phyloP scores from a whole-genome alignment of 176 grass and related monocot genomes.

The Tuctoria greenei region DNA sequence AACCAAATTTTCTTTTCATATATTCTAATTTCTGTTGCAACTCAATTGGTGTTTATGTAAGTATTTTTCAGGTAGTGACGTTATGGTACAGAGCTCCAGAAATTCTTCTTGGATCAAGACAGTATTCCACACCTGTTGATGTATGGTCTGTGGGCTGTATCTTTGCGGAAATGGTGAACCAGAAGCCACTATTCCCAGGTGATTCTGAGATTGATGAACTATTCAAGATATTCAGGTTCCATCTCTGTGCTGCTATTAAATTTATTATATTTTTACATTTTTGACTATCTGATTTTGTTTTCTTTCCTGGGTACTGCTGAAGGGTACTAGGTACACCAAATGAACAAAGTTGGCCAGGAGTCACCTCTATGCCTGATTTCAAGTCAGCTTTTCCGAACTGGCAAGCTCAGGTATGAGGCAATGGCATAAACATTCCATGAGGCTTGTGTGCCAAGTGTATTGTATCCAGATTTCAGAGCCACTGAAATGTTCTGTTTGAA shows the following conservation, averaged over 20 bases:
- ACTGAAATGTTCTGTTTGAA: conserved; percentile 26
- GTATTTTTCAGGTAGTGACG: conserved; percentile 80
- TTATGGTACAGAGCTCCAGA: conserved; percentile 97
- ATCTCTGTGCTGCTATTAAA: conserved; percentile 1
- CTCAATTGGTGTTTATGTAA: conserved; percentile 34
- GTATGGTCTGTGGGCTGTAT: conserved; percentile 97
- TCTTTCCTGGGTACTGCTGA: conserved; percentile 4
- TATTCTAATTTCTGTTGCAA: conserved; percentile 7
- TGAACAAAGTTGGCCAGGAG: conserved; percentile 92
- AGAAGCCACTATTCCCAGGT: conserved; percentile 81
- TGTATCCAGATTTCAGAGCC: background rate
- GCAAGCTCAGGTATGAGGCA: conserved; percentile 58
- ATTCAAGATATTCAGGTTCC: conserved; percentile 95
- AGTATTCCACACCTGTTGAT: conserved; percentile 95
- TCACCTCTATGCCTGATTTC: conserved; percentile 74
- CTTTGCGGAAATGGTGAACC: conserved; percentile 98
- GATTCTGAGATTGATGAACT: conserved; percentile 95
- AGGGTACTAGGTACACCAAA: conserved; percentile 87
- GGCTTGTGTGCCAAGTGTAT: background rate
- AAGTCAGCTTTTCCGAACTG: conserved; percentile 94
- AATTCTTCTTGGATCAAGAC: conserved; percentile 79
- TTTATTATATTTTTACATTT: conserved; percentile 19
- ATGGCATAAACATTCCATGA: conserved; percentile 19
- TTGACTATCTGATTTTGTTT: conserved; percentile 30
- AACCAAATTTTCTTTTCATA: background rate